Conservation (phyloP, 2,329 filamentous ascomycete genomes). For the Aspergillus sclerotialis region DNA sequence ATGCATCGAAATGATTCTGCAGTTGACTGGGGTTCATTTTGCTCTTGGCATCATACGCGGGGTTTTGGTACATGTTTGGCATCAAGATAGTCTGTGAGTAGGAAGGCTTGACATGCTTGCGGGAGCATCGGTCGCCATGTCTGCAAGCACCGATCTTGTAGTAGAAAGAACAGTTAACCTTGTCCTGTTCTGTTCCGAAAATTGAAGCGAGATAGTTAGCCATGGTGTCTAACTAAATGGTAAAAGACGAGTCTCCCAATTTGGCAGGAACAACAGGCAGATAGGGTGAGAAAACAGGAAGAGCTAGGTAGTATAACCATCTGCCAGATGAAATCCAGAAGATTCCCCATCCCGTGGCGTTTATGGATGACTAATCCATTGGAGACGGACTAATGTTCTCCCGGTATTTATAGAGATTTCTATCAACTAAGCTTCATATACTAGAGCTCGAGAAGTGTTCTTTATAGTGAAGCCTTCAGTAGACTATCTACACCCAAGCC, state of each 20-base stretch:
- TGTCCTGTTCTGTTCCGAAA: constrained; percentile 99
- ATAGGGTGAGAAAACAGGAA: too few relatives aligned
- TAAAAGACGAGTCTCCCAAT: too few relatives aligned
- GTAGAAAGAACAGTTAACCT: constrained; percentile 99
- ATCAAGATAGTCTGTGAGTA: constrained; percentile 97
- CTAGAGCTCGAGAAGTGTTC: too few relatives aligned
- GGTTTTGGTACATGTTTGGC: constrained; percentile 98
- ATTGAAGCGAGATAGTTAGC: constrained; percentile 98
- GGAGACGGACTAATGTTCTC: neutral
- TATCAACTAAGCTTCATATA: too few relatives aligned
- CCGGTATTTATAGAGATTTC: too few relatives aligned
- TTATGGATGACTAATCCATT: neutral
- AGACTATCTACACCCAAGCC: constrained; percentile 34
- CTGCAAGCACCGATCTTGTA: constrained; percentile 99
- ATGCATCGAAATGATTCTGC: constrained; percentile 98
- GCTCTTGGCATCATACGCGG: constrained; percentile 90
- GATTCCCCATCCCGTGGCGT: neutral
- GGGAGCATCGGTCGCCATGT: constrained; percentile 94
- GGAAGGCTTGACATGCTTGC: constrained; percentile 98
- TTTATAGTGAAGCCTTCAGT: neutral
- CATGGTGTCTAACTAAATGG: constrained; percentile 62
- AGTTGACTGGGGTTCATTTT: constrained; percentile 95
- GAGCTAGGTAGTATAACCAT: constrained; percentile 1
- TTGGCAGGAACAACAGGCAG: too few relatives aligned
- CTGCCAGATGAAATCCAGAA: neutral